phyloP scores from a whole-genome alignment of 768 basidiomycete genomes.

The Fistulinella prunicolor region DNA sequence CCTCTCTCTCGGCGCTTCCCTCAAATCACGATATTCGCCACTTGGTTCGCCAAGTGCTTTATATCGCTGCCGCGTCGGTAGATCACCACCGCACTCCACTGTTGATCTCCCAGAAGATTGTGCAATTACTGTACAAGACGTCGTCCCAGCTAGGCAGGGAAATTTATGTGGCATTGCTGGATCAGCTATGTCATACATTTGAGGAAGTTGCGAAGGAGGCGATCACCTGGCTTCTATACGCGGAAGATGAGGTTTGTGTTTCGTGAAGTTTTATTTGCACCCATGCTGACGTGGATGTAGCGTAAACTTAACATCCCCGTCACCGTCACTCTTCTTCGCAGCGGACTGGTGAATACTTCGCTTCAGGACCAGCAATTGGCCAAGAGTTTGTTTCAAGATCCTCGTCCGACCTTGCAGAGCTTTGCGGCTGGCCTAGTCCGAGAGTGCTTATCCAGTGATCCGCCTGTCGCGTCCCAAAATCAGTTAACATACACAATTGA shows the following conservation, averaged over 20 bases:
- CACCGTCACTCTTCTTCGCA: constrained; percentile 83
- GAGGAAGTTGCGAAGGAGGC: constrained; percentile 96
- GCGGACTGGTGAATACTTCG: constrained; percentile 70
- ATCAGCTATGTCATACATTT: constrained; percentile 84
- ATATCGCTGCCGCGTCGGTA: constrained; percentile 72
- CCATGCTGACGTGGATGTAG: constrained; percentile 37
- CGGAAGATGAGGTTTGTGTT: constrained; percentile 84
- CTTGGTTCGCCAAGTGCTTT: constrained; percentile 78
- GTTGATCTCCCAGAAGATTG: constrained; percentile 94
- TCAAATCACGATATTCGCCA: constrained; percentile 84
- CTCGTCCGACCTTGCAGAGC: constrained; percentile 70
- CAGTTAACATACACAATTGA: constrained; percentile 83
- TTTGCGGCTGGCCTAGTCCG: constrained; percentile 84
- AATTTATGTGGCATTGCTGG: constrained; percentile 86
- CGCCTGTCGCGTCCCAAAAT: constrained; percentile 73
- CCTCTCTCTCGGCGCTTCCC: constrained; percentile 68
- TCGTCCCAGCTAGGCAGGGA: constrained; percentile 83
- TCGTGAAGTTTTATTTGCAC: background rate
- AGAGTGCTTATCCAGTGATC: constrained; percentile 80
- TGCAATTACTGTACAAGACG: constrained; percentile 92
- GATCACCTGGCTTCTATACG: constrained; percentile 92
- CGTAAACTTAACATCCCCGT: constrained; percentile 97
- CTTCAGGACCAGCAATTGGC: constrained; percentile 91
- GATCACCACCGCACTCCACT: constrained; percentile 86
- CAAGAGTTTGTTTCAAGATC: constrained; percentile 75